Percentiles rank a stretch among this genome's conserved stretches.
phyloP scores from a whole-genome alignment of 495 filamentous ascomycete genomes.

The Lindgomyces ingoldianus region DNA sequence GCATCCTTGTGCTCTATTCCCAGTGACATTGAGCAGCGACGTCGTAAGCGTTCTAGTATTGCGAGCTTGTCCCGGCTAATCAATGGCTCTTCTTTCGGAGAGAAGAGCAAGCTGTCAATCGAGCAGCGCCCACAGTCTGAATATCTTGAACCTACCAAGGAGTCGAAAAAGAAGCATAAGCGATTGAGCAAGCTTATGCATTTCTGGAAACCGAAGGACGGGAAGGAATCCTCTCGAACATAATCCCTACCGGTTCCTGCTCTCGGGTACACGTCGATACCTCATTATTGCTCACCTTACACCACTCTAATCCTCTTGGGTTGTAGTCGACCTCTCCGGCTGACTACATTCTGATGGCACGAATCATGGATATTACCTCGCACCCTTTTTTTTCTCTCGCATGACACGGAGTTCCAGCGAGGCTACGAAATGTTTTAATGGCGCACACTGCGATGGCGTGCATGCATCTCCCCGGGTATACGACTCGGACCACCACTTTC shows the following conservation, averaged over 20 bases:
- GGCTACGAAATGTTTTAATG: conserved; percentile 36
- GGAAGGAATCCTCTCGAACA: neutral
- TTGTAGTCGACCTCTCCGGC: conserved; percentile 9
- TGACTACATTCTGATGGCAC: conserved; percentile 31
- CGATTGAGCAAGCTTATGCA: conserved; percentile 79
- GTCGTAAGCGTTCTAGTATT: conserved; percentile 78
- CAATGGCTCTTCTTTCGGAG: conserved; percentile 67
- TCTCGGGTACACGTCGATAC: neutral
- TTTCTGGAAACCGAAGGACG: conserved; percentile 67
- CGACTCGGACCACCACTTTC: conserved; percentile 15
- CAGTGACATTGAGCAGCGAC: conserved; percentile 50
- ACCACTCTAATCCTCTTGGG: conserved; percentile 18
- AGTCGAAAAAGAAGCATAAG: conserved; percentile 67
- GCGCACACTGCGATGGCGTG: conserved; percentile 31
- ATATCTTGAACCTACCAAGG: conserved; percentile 58
- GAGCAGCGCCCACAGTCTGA: conserved; percentile 62
- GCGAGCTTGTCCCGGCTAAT: conserved; percentile 83
- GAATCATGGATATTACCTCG: conserved; percentile 30
- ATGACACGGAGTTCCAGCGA: conserved; percentile 34
- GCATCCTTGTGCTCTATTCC: conserved; percentile 63
- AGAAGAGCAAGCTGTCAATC: conserved; percentile 78
- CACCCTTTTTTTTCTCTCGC: conserved; percentile 19
- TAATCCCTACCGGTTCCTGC: neutral
- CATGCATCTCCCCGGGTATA: conserved; percentile 26
- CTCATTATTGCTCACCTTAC: conserved; percentile 3